Percentiles rank a stretch among this genome's conserved stretches.
Evolutionary conservation across 768 basidiomycete species (phyloP).

Genomic region (Xanthoconium purpureum): DNA sequence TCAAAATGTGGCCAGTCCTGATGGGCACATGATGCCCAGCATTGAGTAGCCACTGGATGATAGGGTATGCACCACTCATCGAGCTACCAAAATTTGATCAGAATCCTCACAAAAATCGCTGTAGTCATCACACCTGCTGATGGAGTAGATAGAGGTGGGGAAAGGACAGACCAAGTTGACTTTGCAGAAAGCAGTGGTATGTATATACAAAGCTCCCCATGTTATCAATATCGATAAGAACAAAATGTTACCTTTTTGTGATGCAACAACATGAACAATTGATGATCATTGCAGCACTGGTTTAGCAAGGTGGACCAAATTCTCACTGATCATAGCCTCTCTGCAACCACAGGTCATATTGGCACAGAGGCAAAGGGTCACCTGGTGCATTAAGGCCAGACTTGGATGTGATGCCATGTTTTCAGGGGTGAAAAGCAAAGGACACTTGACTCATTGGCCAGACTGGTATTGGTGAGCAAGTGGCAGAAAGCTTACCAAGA

Average conservation of each 20-base stretch:
- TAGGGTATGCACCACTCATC: neutral
- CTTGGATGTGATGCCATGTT: too few relatives aligned
- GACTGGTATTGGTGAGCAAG: too few relatives aligned
- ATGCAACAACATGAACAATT: conserved; percentile 40
- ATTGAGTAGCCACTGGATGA: conserved; percentile 4
- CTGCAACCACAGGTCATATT: too few relatives aligned
- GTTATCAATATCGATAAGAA: neutral
- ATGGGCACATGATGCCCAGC: neutral
- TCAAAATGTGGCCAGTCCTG: conserved; percentile 46
- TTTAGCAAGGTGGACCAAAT: too few relatives aligned
- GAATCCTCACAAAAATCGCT: neutral
- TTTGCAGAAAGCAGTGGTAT: neutral
- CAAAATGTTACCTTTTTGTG: conserved; percentile 36
- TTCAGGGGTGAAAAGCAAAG: too few relatives aligned
- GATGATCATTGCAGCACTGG: conserved; percentile 30
- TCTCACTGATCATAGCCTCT: too few relatives aligned
- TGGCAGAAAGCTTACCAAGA: too few relatives aligned
- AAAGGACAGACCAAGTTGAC: neutral
- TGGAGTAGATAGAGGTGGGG: conserved; percentile 25
- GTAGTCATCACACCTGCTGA: neutral
- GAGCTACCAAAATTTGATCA: neutral
- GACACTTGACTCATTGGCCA: too few relatives aligned
- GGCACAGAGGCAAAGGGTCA: too few relatives aligned
- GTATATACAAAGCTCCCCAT: neutral
- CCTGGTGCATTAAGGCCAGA: too few relatives aligned